Base-by-base conservation (phyloP, 2,329 filamentous ascomycete genomes). In the Microascus cirrosus region DNA sequence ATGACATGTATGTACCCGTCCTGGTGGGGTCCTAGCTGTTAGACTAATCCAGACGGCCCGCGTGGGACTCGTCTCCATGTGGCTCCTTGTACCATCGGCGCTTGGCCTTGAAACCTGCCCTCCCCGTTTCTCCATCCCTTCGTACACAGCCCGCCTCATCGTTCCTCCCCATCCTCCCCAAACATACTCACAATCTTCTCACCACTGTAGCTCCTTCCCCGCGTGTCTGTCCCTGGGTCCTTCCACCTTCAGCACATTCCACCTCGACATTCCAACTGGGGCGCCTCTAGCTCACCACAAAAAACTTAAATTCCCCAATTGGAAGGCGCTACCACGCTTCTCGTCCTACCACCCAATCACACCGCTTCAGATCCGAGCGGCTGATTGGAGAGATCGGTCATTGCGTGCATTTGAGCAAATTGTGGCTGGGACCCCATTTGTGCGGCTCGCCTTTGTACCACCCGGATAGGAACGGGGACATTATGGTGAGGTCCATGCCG, bases 401-500 rank as follows among this genome's bases (percentile, higher is more conserved):
- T 61, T 74, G 74, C 73, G 74, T 67, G 68, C 66, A 66, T 77
- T 77, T 78, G 75, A 78, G 75, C 75, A 78, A 71, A 65, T 77
- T 78, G 68, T 73, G 66, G 68, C 55, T 57, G n/a, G n/a, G n/a
- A n/a, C 55, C 55, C 24, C 55, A 7, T 11, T 11, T 45, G n/a
- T 36, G 18, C 42, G 15, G n/a, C n/a, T 4, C 42, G 3, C 5
- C 42, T 10, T 11, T 20, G 18, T 12, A 24, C 11, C n/a, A 50
- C 45, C 20, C 18, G 18, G 20, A 8, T 8, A 20, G 45, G n/a
- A 24, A 3, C 6, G 39, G 6, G 15, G 15, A 6, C 2, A n/a
- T 50, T 15, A 3, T 8, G 42, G 42, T 48, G 12, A 3, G 13
- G 10, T 45, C n/a, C n/a, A 8, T 8, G 28, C 28, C 8, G 28